Evolutionary conservation across 179 eudicot species (phyloP).

Genomic region (Vitellaria paradoxa): DNA sequence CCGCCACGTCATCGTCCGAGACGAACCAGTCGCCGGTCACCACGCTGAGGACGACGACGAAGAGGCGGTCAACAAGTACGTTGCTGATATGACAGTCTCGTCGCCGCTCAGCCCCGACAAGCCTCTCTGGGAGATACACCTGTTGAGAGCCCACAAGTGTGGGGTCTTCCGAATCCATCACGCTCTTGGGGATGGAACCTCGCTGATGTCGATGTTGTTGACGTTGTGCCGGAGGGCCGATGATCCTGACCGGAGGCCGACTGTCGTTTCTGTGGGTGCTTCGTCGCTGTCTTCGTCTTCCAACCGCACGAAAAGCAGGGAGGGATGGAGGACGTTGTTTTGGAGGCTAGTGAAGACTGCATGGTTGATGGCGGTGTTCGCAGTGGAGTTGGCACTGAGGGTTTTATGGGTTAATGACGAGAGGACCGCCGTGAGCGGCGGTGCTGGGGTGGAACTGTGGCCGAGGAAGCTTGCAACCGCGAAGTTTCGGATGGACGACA

Average conservation of each 20-base stretch:
- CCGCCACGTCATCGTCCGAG: conserved; percentile 47
- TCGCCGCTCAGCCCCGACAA: conserved; percentile 48
- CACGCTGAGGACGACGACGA: conserved; percentile 34
- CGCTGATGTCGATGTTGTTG: conserved; percentile 65
- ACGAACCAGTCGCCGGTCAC: conserved; percentile 16
- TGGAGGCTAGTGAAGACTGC: conserved; percentile 26
- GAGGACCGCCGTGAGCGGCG: conserved; percentile 59
- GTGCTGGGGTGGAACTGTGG: conserved; percentile 84
- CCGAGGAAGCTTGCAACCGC: conserved; percentile 66
- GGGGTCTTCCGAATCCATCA: conserved; percentile 66
- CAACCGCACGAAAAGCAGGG: background rate
- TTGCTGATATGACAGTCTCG: conserved; percentile 47
- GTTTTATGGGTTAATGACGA: conserved; percentile 48
- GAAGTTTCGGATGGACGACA: conserved; percentile 58
- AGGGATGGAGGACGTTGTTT: conserved; percentile 4
- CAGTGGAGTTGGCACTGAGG: conserved; percentile 36
- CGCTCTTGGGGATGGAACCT: conserved; percentile 82
- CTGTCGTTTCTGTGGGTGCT: conserved; percentile 8
- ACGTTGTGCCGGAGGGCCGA: conserved; percentile 55
- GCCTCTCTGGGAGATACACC: conserved; percentile 85
- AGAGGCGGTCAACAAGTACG: conserved; percentile 55
- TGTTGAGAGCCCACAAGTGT: conserved; percentile 48
- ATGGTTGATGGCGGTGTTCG: conserved; percentile 41
- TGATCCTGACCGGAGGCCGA: conserved; percentile 35
- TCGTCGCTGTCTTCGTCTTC: background rate